These are phyloP conservation scores for Chalciporus chontae DNA, from an alignment of 768 basidiomycete genomes.

Conservation along the genomic window DNA sequence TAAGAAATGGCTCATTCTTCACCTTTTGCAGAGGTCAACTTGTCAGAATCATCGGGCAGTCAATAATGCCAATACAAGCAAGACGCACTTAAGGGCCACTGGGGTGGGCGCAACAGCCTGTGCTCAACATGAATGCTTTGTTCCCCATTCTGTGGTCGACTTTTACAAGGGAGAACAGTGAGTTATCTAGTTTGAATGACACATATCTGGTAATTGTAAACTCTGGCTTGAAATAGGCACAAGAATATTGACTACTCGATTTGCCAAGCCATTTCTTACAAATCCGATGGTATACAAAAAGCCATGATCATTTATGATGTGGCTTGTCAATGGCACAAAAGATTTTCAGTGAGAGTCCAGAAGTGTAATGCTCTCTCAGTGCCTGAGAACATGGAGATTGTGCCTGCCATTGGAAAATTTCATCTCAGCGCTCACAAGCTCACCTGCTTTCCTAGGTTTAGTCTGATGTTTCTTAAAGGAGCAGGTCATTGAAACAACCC, in stretches of 20 bases:
- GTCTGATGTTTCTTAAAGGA: conserved; percentile 26
- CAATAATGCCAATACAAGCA: conserved; percentile 10
- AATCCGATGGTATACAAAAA: background rate
- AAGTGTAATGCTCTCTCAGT: background rate
- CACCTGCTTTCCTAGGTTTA: conserved; percentile 23
- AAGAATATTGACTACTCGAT: conserved; percentile 29
- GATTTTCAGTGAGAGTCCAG: conserved; percentile 11
- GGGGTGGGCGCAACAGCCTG: conserved; percentile 15
- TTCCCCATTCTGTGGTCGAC: conserved; percentile 29
- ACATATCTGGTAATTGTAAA: conserved; percentile 13
- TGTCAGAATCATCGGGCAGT: conserved; percentile 18
- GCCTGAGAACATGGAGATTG: conserved; percentile 7
- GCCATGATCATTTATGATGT: conserved; percentile 27
- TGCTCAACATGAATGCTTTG: conserved; percentile 30
- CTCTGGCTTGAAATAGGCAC: conserved; percentile 13
- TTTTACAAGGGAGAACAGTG: no score
- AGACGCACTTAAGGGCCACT: conserved; percentile 15
- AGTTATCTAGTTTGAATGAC: conserved; percentile 21
- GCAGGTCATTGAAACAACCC: no score
- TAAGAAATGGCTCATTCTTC: no score
- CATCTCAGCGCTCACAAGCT: conserved; percentile 31
- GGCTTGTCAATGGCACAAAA: background rate
- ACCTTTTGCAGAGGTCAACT: conserved; percentile 11
- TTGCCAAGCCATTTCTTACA: conserved; percentile 16
- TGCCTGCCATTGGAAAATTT: conserved; percentile 23